phyloP scores from a whole-genome alignment of 306 rosid genomes.

The Cercis canadensis region DNA sequence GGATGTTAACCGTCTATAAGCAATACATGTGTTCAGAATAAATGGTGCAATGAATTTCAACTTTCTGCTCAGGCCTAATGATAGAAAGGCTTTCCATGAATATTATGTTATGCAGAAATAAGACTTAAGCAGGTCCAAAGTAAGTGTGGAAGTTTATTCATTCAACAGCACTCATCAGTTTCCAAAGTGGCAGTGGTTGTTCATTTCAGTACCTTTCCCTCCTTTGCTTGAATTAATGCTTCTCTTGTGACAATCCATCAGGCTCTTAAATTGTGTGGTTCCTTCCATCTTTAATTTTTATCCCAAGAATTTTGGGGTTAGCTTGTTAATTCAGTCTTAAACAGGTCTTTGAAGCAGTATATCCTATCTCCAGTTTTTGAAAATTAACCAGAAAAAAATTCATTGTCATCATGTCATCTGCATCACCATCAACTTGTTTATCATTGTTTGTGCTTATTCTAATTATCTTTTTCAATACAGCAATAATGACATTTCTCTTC shows the following conservation, averaged over 20 bases:
- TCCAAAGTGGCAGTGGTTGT: conserved; percentile 15
- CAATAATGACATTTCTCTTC: too few species aligned
- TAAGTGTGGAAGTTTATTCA: conserved; percentile 15
- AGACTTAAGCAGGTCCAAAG: conserved; percentile 27
- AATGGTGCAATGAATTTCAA: conserved; percentile 32
- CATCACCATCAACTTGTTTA: neutral
- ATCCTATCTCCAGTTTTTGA: neutral
- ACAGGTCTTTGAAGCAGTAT: neutral
- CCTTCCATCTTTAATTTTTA: neutral
- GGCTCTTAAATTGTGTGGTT: neutral
- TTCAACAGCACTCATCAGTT: conserved; percentile 18
- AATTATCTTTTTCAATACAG: too few species aligned
- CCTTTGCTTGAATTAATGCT: neutral
- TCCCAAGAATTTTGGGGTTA: conserved; percentile 17
- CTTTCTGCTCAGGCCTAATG: conserved; percentile 19
- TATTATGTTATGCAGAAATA: conserved; percentile 34
- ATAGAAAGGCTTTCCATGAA: conserved; percentile 25
- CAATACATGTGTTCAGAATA: conserved; percentile 39
- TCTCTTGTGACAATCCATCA: conserved; percentile 12
- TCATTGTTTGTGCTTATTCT: too few species aligned
- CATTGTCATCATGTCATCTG: neutral
- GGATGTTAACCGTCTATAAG: conserved; percentile 23
- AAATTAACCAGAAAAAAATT: neutral
- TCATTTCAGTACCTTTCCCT: neutral
- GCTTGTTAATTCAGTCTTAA: conserved; percentile 8